These are phyloP conservation scores for Solanum ossicruentum DNA, from an alignment of 257 asterid genomes.

Conservation along the genomic window DNA sequence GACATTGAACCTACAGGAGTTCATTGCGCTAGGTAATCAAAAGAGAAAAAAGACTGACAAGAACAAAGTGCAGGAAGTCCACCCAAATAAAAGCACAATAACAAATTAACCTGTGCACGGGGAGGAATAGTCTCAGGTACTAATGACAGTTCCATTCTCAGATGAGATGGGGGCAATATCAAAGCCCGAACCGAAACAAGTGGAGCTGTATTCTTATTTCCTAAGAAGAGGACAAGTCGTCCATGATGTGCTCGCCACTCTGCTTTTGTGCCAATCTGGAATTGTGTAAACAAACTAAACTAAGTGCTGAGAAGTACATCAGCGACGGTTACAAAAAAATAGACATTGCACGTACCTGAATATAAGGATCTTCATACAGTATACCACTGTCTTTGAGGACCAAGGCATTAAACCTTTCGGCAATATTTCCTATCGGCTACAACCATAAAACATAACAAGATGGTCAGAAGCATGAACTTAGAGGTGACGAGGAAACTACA, in stretches of 20 bases:
- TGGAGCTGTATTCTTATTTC: slow-evolving; percentile 77
- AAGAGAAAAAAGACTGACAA: not conserved
- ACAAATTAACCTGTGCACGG: slow-evolving; percentile 66
- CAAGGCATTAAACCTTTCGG: slow-evolving; percentile 76
- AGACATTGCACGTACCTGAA: slow-evolving; percentile 49
- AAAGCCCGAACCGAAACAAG: slow-evolving; percentile 71
- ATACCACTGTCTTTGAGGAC: slow-evolving; percentile 94
- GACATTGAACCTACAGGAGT: slow-evolving; percentile 69
- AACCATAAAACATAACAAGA: not conserved
- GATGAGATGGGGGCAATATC: slow-evolving; percentile 71
- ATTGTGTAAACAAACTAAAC: not conserved
- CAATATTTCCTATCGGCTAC: slow-evolving; percentile 83
- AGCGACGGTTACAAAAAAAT: not conserved
- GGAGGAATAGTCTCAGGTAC: slow-evolving; percentile 97
- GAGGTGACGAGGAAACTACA: not conserved
- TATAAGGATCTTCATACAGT: slow-evolving; percentile 79
- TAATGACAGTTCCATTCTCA: slow-evolving; percentile 62
- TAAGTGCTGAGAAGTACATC: not conserved
- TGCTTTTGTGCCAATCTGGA: slow-evolving; percentile 92
- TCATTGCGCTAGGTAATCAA: not conserved
- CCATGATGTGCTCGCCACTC: slow-evolving; percentile 93
- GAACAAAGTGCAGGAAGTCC: not conserved
- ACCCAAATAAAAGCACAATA: not conserved
- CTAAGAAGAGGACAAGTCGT: slow-evolving; percentile 81
- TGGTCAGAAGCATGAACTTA: not conserved